phyloP scores from a whole-genome alignment of 768 basidiomycete genomes.

The Podaxis carcinomalis region DNA sequence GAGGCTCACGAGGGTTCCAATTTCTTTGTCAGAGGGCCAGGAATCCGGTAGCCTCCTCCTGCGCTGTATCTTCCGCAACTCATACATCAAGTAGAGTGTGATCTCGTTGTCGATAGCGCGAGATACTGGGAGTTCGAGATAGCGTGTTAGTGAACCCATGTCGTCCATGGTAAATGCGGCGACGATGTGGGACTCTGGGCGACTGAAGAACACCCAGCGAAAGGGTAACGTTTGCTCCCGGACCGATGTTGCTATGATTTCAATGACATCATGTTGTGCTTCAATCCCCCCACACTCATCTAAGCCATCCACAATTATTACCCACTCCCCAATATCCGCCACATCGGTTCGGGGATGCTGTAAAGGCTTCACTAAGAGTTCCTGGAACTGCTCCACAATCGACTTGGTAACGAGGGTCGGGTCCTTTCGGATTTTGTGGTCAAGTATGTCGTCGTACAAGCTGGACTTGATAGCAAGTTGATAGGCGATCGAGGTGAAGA shows the following conservation, averaged over 20 bases:
- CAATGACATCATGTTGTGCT: not conserved
- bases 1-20: not conserved
- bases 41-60: not conserved
- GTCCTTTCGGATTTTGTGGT: not conserved
- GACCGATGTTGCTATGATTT: not conserved
- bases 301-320: constrained; percentile 11
- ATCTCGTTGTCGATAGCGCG: constrained; percentile 6
- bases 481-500: not conserved
- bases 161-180: not conserved
- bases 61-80: not conserved
- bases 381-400: not conserved
- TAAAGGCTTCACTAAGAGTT: not conserved
- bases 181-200: constrained; percentile 8
- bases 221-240: not conserved
- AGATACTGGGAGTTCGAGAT: not conserved
- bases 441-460: not conserved
- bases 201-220: constrained; percentile 9
- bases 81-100: not conserved
- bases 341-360: not conserved
- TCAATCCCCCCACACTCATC: constrained; percentile 7
- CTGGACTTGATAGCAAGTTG: not conserved
- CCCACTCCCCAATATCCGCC: not conserved
- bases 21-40: constrained; percentile 7
- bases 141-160: not conserved
- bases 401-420: not conserved